Percentiles rank a stretch among this genome's conserved stretches.
Evolutionary conservation across 2,329 filamentous ascomycete genomes (phyloP).

Genomic region (Arthrobotrys megalospora): DNA sequence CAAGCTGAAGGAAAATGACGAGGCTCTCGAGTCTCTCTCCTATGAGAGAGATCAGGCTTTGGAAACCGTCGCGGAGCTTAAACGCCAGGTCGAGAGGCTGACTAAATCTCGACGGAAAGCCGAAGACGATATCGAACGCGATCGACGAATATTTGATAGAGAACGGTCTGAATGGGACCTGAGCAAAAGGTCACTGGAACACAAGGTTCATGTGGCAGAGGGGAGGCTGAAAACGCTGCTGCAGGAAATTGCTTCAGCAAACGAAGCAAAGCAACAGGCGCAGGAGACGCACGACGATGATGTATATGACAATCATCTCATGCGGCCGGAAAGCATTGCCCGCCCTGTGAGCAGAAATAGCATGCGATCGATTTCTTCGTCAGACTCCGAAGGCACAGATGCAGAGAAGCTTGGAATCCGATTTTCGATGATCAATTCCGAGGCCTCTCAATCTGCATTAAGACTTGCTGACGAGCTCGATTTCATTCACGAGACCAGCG

Average conservation of each 20-base stretch:
- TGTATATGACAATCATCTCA: constrained; percentile 62
- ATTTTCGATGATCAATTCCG: constrained; percentile 78
- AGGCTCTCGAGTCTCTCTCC: constrained; percentile 85
- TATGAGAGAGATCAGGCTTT: constrained; percentile 89
- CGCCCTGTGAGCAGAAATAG: constrained; percentile 61
- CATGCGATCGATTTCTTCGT: constrained; percentile 55
- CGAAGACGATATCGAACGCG: constrained; percentile 85
- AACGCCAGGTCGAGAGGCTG: constrained; percentile 80
- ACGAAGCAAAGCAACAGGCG: constrained; percentile 62
- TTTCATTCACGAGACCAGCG: constrained; percentile 78
- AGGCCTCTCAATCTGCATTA: constrained; percentile 74
- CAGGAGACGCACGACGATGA: constrained; percentile 64
- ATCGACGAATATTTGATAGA: constrained; percentile 83
- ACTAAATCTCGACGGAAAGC: constrained; percentile 84
- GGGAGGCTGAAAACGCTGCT: constrained; percentile 85
- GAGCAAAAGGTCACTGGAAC: constrained; percentile 85
- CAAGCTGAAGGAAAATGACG: constrained; percentile 87
- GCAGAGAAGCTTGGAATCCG: constrained; percentile 74
- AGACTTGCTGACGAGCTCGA: constrained; percentile 93
- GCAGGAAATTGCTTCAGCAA: constrained; percentile 80
- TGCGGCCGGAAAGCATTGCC: constrained; percentile 61
- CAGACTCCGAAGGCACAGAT: constrained; percentile 69
- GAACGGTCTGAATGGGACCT: constrained; percentile 89
- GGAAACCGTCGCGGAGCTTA: constrained; percentile 79
- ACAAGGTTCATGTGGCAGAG: constrained; percentile 90